Evolutionary conservation across 345 rosid species (phyloP), one percentile per base, ranked within the genome.

Genomic region (Populus nigra): DNA sequence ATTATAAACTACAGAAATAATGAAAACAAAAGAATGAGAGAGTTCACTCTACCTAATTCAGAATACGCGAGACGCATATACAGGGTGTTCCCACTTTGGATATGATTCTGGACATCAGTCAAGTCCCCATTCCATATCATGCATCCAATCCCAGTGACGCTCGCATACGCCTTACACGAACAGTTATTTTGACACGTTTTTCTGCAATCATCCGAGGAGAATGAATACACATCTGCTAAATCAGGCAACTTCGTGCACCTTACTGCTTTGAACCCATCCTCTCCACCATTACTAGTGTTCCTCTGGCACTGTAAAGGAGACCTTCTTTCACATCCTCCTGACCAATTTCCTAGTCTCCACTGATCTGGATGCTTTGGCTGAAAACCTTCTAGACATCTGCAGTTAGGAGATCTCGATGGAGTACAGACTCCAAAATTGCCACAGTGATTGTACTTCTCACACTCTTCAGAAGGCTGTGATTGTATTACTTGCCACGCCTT

Each of bases 381-480:
- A 77, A 87, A 94, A 1, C 97, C 97, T 12, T 84, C 33, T 81
- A 90, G 67, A 83, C 97, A 91, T 9, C 78, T 77, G 73, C 98
- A 92, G 38, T 73, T 88, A 0, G 77, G 71, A 65, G 83, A 33
- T 0, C 74, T 65, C 0, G 68, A 69, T 8, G 31, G 50, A 57
- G 84, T 77, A 71, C 98, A 94, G 3, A 88, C 76, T 11, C 91
- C 94, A 70, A 89, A 89, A 68, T 83, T 76, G 27, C 98, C 98
- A 73, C 98, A 94, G 27, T 81, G 81, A 53, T 94, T 92, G 76
- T 92, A 94, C 38, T 74, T 11, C 49, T 90, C 98, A 73, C 98
- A 94, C 5, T 85, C 88, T 59, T 79, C 79, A 63, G 27, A 80
- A 29, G 93, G 98, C 80, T 88, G 86, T 5, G 45, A 0, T 50